Evolutionary conservation across 2,329 filamentous ascomycete genomes (phyloP).

Genomic region (Blastomyces percursus): DNA sequence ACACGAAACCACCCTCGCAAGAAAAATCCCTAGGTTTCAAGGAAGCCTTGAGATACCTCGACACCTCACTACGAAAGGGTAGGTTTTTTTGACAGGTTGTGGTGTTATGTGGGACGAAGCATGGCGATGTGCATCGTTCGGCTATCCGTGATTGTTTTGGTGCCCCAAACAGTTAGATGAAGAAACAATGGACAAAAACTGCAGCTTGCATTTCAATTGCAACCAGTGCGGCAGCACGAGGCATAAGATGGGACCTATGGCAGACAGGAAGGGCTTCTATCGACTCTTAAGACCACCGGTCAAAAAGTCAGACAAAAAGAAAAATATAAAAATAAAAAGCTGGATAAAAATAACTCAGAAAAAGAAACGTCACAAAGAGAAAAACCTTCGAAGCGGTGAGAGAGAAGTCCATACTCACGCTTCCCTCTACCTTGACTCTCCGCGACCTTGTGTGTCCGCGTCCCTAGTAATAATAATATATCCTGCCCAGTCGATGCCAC

Average conservation of each 20-base stretch:
- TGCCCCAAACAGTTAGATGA: too few relatives aligned
- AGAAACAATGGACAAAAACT: background rate
- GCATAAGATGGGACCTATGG: background rate
- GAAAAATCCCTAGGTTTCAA: background rate
- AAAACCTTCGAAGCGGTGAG: slow-evolving; percentile 5
- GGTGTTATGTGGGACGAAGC: background rate
- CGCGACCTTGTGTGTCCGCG: background rate
- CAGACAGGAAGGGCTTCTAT: background rate
- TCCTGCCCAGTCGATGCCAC: slow-evolving; percentile 6
- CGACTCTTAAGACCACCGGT: background rate
- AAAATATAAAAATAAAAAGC: background rate
- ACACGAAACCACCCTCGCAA: background rate
- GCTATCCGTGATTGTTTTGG: background rate
- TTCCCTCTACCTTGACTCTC: background rate
- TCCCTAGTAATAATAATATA: slow-evolving; percentile 4
- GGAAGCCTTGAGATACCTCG: background rate
- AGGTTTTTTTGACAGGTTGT: background rate
- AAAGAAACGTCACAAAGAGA: background rate
- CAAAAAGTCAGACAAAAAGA: background rate
- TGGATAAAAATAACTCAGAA: background rate
- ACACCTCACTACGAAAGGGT: background rate
- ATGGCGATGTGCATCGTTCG: background rate
- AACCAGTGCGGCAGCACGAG: slow-evolving; percentile 1
- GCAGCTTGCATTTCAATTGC: slow-evolving; percentile 1
- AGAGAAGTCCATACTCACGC: background rate